Base-by-base conservation (phyloP, 768 basidiomycete species). In the Inosperma sp. region DNA sequence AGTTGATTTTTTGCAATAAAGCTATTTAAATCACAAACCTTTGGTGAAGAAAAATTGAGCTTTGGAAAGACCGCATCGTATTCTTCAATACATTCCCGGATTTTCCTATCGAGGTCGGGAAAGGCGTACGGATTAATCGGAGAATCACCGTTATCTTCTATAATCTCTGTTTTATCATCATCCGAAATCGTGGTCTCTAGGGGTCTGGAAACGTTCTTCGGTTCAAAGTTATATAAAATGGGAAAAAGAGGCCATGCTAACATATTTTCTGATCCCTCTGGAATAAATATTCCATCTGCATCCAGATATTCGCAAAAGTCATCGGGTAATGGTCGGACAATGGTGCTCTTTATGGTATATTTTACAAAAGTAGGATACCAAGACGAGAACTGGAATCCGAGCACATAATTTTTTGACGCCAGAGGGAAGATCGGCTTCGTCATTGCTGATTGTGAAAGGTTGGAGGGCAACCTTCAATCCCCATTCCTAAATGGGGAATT, bases 41-140 rank as follows among this genome's bases (percentile, higher is more conserved):
- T 87, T 12, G 94, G 94, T n/a, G 90, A 85, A 5, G 93, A 90
- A 70, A 94, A 96, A 62, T 96, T 97, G 49, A 98, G 81, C 68
- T 98, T 98, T 1, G 94, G 93, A 64, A 98, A 98, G 23, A 95
- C 85, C 5, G 85, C 86, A 3, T 82, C 87, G 65, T 88, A 93
- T 49, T 77, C 67, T 37, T 69, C 59, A n/a, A 96, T 72, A 27
- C 75, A 78, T 12, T 70, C 65, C 42, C 88, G 71, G 54, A 97
- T 94, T 50, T 72, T 71, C 12, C 71, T 68, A 59, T 93, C 91
- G n/a, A 96, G 70, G 39, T 83, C 83, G 0, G 93, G 92, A 62
- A 98, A 94, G 3, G 84, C 72, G 59, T 81, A 90, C 21, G 57
- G 68, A 42, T 59, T 67, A 2, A 49, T 56, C 4, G 33, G 50